Evolutionary conservation across 129 eudicot genomes (phyloP), one percentile per base, ranked within the genome.

Genomic region (Ambrosia artemisiifolia): DNA sequence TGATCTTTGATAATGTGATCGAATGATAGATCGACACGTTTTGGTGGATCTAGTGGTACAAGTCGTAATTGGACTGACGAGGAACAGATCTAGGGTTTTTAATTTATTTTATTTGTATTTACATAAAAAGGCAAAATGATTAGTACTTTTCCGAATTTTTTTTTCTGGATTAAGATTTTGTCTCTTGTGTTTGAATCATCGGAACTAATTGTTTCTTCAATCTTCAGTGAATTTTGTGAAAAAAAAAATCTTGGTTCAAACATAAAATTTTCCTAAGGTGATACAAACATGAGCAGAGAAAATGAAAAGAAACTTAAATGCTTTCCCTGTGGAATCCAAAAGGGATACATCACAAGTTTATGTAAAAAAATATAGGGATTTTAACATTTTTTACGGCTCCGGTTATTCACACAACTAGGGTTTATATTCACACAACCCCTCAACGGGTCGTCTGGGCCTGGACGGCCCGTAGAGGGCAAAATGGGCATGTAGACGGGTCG

Each of bases 81-180:
- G 47, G 60, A 63, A 72, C 82, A 86, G 88, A 88, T 86, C 93
- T 88, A 88, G 92, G 96, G 93, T 88, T 92, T 85, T 77, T n/a
- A n/a, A n/a, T 24, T 24, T 24, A 33, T 60, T 64, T 69, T 54
- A 53, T 17, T 65, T 50, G 33, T 38, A 56, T 38, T 11, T 1
- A 2, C 11, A 33, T 60, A 69, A 69, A 63, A 53, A 30, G 70
- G 75, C 20, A 59, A 74, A 59, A 74, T 68, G 74, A 49, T 69
- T 74, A 74, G 84, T 71, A 53, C 75, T 67, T 81, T 72, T 63
- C 47, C 11, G 0, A 10, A 6, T 36, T 60, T 2, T 9, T 33
- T 34, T 67, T 66, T 57, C 47, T 65, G 73, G 73, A 54, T 67
- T 80, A 53, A 63, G 67, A 33, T 11, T 82, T 87, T 79, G 85